These are phyloP conservation scores for Asterella californica DNA, from an alignment of 225 moss, liverwort and hornwort genomes.

Conservation along the genomic window DNA sequence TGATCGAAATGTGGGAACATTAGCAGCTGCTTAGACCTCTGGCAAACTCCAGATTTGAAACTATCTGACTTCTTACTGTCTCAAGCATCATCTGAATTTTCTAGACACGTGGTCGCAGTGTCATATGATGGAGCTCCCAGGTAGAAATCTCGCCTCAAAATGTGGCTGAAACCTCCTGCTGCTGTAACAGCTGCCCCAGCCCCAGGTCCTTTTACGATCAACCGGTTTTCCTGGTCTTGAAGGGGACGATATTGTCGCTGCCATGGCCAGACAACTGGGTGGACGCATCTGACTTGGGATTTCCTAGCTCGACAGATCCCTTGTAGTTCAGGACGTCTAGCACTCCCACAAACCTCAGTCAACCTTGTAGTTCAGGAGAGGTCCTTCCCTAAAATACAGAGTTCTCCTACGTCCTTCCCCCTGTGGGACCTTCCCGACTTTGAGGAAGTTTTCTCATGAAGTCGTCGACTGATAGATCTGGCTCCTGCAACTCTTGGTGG, in stretches of 20 bases:
- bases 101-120: not conserved
- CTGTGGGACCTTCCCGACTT: too few relatives aligned
- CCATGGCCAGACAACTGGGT: constrained; percentile 90
- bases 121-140: constrained; percentile 62
- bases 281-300: constrained; percentile 64
- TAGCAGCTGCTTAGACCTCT: not conserved
- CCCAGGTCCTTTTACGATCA: constrained; percentile 90
- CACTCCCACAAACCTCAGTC: constrained; percentile 90
- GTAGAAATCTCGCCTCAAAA: constrained; percentile 77
- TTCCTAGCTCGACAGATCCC: constrained; percentile 72
- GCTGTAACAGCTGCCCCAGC: constrained; percentile 96
- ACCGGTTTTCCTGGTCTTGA: constrained; percentile 68
- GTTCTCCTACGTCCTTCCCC: too few relatives aligned
- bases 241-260: constrained; percentile 80
- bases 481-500: constrained; percentile 15
- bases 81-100: not conserved
- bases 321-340: constrained; percentile 68
- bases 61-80: not conserved
- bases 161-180: constrained; percentile 82
- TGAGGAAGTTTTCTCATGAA: constrained; percentile 80
- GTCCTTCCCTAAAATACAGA: too few relatives aligned
- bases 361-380: too few relatives aligned
- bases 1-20: not conserved
- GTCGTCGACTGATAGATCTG: constrained; percentile 50
- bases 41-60: not conserved